Evolutionary conservation across 352 stramenopile genomes (phyloP).

Genomic region (Globisporangium recalcitrans): DNA sequence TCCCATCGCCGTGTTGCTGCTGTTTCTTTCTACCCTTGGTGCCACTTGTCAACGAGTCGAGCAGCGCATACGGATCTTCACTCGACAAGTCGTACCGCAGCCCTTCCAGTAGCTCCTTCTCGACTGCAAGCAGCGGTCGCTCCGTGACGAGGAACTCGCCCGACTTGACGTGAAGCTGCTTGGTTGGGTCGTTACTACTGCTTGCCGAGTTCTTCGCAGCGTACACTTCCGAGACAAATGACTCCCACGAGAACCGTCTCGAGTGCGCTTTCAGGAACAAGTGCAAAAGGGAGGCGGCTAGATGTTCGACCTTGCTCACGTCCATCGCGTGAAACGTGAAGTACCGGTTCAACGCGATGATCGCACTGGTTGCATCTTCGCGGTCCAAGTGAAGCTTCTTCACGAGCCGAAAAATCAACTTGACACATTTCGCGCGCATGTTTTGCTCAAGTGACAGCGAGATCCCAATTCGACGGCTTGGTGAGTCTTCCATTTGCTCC

Average conservation of each 20-base stretch:
- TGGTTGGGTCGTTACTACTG: constrained; percentile 17
- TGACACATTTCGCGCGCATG: constrained; percentile 57
- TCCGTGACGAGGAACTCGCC: constrained; percentile 49
- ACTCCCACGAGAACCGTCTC: constrained; percentile 46
- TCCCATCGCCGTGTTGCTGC: constrained; percentile 5
- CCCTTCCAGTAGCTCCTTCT: constrained; percentile 64
- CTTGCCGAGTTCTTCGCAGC: constrained; percentile 37
- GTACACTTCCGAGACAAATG: constrained; percentile 73
- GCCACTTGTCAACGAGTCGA: constrained; percentile 57
- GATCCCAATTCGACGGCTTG: constrained; percentile 48
- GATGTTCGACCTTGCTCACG: constrained; percentile 51
- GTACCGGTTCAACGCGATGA: constrained; percentile 75
- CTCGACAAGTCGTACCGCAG: constrained; percentile 70
- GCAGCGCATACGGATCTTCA: constrained; percentile 59
- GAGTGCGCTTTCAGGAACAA: constrained; percentile 73
- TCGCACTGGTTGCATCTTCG: constrained; percentile 66
- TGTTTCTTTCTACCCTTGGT: constrained; percentile 40
- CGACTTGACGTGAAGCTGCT: constrained; percentile 23
- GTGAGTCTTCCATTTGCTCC: constrained; percentile 51
- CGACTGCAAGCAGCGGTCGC: constrained; percentile 51
- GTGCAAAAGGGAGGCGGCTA: constrained; percentile 65
- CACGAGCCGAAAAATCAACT: constrained; percentile 55
- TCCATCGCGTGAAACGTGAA: constrained; percentile 73
- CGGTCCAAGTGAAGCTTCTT: constrained; percentile 59
- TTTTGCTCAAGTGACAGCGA: constrained; percentile 61